phyloP scores from a whole-genome alignment of 345 rosid genomes.

The Gynandropsis gynandra region DNA sequence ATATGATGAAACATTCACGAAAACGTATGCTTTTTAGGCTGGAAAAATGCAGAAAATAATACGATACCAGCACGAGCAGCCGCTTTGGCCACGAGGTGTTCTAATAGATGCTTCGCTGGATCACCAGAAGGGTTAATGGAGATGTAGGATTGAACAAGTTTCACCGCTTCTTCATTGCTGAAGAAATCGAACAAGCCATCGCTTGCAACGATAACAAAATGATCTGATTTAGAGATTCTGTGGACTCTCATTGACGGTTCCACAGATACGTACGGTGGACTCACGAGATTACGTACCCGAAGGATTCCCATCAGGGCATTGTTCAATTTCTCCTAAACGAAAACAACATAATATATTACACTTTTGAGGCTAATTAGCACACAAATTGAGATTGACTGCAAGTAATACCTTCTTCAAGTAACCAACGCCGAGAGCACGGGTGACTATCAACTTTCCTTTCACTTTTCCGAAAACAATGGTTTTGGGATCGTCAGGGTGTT shows the following conservation, averaged over 20 bases:
- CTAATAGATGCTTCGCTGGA: conserved; percentile 85
- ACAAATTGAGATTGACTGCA: neutral
- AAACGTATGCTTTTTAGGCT: neutral
- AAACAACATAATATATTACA: neutral
- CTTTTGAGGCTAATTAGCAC: neutral
- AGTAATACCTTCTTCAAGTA: conserved; percentile 72
- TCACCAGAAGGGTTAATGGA: conserved; percentile 63
- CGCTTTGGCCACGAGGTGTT: conserved; percentile 73
- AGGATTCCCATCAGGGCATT: conserved; percentile 96
- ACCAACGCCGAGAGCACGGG: conserved; percentile 94
- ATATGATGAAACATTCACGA: neutral
- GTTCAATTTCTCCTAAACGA: conserved; percentile 61
- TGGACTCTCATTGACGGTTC: conserved; percentile 74
- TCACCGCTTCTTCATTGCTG: conserved; percentile 75
- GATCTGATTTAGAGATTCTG: conserved; percentile 60
- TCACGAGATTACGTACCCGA: conserved; percentile 70
- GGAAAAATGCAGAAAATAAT: neutral
- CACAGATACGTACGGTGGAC: conserved; percentile 87
- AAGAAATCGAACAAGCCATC: conserved; percentile 95
- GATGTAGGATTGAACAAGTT: conserved; percentile 54
- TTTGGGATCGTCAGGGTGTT: conserved; percentile 85
- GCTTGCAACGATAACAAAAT: conserved; percentile 84
- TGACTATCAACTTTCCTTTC: conserved; percentile 91
- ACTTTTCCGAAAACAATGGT: conserved; percentile 63
- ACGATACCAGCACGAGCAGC: conserved; percentile 82